Evolutionary conservation across 2,329 filamentous ascomycete species (phyloP), one percentile per base, ranked within the genome.

Genomic region (Hymenoscyphus fructigenus): DNA sequence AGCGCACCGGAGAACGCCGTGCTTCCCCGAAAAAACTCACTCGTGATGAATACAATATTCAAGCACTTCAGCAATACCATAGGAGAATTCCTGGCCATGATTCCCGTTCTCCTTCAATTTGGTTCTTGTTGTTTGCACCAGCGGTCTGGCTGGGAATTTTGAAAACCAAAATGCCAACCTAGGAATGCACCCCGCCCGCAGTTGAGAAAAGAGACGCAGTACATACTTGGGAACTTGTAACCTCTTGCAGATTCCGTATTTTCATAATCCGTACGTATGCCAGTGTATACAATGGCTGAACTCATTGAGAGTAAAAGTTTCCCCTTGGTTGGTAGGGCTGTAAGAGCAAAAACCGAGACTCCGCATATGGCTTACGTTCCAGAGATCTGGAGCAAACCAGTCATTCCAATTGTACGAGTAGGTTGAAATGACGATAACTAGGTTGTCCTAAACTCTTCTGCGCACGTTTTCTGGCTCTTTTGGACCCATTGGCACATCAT

Each of bases 1-100:
- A 50, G 44, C 44, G 44, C 20, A 23, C 44, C 44, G 44, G 44
- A 50, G 44, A 50, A 50, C n/a, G 44, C 44, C 44, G 44, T 50
- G 44, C 44, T 50, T 50, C 44, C 44, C 44, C 44, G 44, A 23
- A 23, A 29, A 50, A 50, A 23, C n/a, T 26, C 14, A 50, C 23
- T 50, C 44, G 44, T 50, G 44, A 50, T 23, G 44, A 50, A 50
- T 23, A 20, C 44, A 50, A 50, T 50, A 20, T 50, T 50, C n/a
- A 50, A 50, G 20, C 44, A 50, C 20, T 50, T 50, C 44, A 12
- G 44, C 44, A 20, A 50, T 50, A 50, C 20, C 44, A 50, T 50
- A 50, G 26, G 44, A 50, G 20, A 23, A 50, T 20, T 50, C 44
- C 44, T 23, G 20, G 20, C 44, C n/a, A 12, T 50, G 10, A 3